These are phyloP conservation scores for Plasmodium coatneyi DNA, from an alignment of 169 alveolate species.

Conservation along the genomic window DNA sequence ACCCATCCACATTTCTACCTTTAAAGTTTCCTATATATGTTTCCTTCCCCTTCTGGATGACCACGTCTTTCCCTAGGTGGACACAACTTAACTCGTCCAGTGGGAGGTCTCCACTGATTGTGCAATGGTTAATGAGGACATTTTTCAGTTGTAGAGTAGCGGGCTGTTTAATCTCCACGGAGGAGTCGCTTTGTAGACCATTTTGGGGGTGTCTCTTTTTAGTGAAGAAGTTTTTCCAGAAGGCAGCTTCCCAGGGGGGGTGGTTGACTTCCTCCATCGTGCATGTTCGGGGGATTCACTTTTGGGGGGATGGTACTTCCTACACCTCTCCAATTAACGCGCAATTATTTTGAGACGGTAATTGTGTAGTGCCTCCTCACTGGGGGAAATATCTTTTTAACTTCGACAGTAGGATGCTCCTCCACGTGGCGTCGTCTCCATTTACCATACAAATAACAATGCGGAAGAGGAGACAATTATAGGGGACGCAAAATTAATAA, in stretches of 20 bases:
- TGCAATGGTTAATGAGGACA: slow-evolving; percentile 2
- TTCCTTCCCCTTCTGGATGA: neutral
- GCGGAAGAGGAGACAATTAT: neutral
- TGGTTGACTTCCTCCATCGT: neutral
- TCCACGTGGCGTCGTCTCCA: neutral
- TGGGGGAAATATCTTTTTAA: neutral
- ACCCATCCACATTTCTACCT: slow-evolving; percentile 8
- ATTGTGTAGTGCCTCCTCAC: neutral
- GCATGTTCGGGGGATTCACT: neutral
- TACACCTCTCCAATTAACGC: neutral
- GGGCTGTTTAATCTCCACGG: slow-evolving; percentile 1
- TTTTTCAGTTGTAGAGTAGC: slow-evolving; percentile 8
- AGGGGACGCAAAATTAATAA: neutral
- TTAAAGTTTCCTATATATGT: slow-evolving; percentile 24
- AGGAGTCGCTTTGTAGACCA: neutral
- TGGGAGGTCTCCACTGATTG: neutral
- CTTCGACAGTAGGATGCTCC: neutral
- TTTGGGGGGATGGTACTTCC: neutral
- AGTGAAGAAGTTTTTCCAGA: slow-evolving; percentile 31
- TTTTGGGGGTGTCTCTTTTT: neutral
- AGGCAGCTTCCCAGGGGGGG: neutral
- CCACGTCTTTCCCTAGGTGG: neutral
- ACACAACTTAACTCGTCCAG: slow-evolving; percentile 19
- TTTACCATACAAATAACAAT: neutral
- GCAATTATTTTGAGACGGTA: neutral